Evolutionary conservation across 2,329 filamentous ascomycete genomes (phyloP), one percentile per base, ranked within the genome.

Genomic region (Exserohilum rostratum): DNA sequence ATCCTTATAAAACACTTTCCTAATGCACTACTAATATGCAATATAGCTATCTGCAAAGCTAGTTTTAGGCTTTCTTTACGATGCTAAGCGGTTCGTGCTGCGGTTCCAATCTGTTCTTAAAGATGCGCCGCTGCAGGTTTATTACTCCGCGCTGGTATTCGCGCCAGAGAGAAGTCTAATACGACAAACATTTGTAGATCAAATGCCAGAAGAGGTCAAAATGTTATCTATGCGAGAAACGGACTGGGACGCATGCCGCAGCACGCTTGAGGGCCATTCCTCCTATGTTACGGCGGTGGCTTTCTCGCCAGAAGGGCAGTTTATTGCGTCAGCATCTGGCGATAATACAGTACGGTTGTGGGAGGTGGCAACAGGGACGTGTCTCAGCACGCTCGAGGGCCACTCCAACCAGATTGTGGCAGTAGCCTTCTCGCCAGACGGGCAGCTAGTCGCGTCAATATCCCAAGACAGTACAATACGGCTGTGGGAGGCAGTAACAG

Each of bases 141-240:
- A 78, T 55, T 67, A 34, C 5, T 73, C 71, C 10, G 72, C 70
- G 3, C 68, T 78, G n/a, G 22, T 75, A 2, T 78, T 78, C 50
- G 67, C 65, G 46, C 75, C 71, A 10, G 59, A 64, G 44, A 48
- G 6, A 18, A 68, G 65, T 34, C 9, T 60, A 9, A 42, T 63
- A 49, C 43, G 42, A 35, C 44, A 52, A 31, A 53, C n/a, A 11
- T 63, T 63, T 39, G 20, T 29, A 2, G 27, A 42, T 4, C 27
- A 60, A 46, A 44, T 56, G 10, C 34, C 39, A 43, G 10, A 43
- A 29, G 10, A 30, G 15, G 33, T 55, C 6, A 29, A 54, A 6
- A 50, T 62, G 34, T 18, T 62, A 1, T 45, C 50, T 12, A 38
- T 17, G 25, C 39, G 7, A 35, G 55, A 60, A 49, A 18, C 20